These are phyloP conservation scores for Silene conica DNA, from an alignment of 148 eudicot species.

Conservation along the genomic window DNA sequence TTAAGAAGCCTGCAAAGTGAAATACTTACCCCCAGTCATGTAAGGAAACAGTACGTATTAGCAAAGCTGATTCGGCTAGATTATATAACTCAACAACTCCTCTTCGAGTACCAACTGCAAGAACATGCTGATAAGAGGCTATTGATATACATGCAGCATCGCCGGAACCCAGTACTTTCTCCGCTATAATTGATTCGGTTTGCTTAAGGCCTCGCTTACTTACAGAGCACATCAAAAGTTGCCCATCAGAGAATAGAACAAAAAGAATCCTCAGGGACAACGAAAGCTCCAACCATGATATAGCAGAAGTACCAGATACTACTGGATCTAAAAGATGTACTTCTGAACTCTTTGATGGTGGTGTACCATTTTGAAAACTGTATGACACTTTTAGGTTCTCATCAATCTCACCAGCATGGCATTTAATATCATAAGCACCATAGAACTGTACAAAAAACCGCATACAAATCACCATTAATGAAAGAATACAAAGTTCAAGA, in stretches of 20 bases:
- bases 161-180: slow-evolving; percentile 57
- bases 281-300: slow-evolving; percentile 64
- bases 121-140: slow-evolving; percentile 74
- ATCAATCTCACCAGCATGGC: slow-evolving; percentile 31
- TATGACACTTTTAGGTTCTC: slow-evolving; percentile 32
- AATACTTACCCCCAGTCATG: slow-evolving; percentile 81
- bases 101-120: slow-evolving; percentile 90
- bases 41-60: slow-evolving; percentile 69
- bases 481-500: background rate
- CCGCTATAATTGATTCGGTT: slow-evolving; percentile 64
- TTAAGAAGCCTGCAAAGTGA: slow-evolving; percentile 2
- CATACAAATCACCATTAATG: background rate
- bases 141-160: slow-evolving; percentile 83
- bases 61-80: slow-evolving; percentile 60
- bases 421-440: slow-evolving; percentile 65
- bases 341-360: slow-evolving; percentile 40
- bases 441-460: slow-evolving; percentile 59
- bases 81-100: slow-evolving; percentile 83
- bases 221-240: slow-evolving; percentile 65
- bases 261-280: slow-evolving; percentile 48
- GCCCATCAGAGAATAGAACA: slow-evolving; percentile 71
- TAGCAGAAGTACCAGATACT: slow-evolving; percentile 38
- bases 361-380: slow-evolving; percentile 52
- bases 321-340: slow-evolving; percentile 28
- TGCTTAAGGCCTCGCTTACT: slow-evolving; percentile 85